Conservation (phyloP, 1,139 yeast species). For the Zygosaccharomyces pseudobailii region DNA sequence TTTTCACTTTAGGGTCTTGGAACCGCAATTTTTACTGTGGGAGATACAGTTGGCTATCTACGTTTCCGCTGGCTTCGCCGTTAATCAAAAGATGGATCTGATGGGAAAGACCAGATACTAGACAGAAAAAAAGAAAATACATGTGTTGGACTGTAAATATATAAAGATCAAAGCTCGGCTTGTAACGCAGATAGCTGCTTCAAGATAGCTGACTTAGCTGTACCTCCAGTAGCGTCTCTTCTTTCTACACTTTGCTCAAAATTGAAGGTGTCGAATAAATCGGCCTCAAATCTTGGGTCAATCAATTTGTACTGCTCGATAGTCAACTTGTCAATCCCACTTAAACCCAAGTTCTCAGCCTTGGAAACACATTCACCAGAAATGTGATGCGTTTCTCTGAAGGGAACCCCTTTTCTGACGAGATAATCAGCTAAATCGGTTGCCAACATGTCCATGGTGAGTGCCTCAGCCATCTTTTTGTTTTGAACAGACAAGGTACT, state of each 20-base stretch:
- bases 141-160: conserved; percentile 1
- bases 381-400: conserved; percentile 97
- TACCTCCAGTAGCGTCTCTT: conserved; percentile 95
- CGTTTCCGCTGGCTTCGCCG: conserved; percentile 6
- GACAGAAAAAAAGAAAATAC: background rate
- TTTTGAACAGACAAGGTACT: conserved; percentile 74
- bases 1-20: conserved; percentile 15
- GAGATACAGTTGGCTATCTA: conserved; percentile 18
- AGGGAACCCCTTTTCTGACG: conserved; percentile 96
- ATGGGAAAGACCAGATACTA: background rate
- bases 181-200: conserved; percentile 57
- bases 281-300: conserved; percentile 73
- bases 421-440: conserved; percentile 97
- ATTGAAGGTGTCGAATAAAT: conserved; percentile 78
- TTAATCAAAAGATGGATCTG: conserved; percentile 2
- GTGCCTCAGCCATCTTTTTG: conserved; percentile 75
- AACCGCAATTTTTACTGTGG: conserved; percentile 19
- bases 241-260: conserved; percentile 94
- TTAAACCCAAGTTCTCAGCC: conserved; percentile 72
- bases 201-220: conserved; percentile 84
- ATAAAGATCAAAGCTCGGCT: conserved; percentile 27
- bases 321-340: conserved; percentile 78
- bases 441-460: conserved; percentile 98
- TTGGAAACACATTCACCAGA: conserved; percentile 94
- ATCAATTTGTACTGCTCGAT: conserved; percentile 73